Evolutionary conservation across 371 early-diverging fungal genomes (phyloP).

Genomic region (Funneliformis caledonium): DNA sequence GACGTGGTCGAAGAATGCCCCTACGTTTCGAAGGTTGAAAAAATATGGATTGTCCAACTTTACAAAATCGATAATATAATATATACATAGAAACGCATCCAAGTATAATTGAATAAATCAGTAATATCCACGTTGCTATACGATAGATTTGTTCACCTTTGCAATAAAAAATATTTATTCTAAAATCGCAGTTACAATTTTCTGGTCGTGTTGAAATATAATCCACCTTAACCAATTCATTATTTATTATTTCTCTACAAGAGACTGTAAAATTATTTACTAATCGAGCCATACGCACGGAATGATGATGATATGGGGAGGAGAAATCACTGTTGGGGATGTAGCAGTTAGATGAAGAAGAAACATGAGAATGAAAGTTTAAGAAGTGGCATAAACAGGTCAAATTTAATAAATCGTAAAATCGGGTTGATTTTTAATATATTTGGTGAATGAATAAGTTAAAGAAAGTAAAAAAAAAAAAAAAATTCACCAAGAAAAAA

Average conservation of each 20-base stretch:
- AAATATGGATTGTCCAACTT: conserved; percentile 19
- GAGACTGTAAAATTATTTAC: not conserved
- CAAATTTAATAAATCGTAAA: too few relatives aligned
- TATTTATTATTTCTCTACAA: not conserved
- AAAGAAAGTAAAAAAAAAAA: too few relatives aligned
- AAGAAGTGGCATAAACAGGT: too few relatives aligned
- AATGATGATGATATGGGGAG: not conserved
- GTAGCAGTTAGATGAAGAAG: too few relatives aligned
- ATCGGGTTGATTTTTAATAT: too few relatives aligned
- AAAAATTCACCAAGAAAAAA: too few relatives aligned
- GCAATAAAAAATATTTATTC: conserved; percentile 26
- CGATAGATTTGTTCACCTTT: conserved; percentile 1
- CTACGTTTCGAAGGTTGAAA: conserved; percentile 23
- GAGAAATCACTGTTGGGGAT: not conserved
- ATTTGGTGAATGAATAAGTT: too few relatives aligned
- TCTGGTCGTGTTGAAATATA: not conserved
- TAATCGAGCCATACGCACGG: not conserved
- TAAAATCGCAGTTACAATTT: conserved; percentile 31
- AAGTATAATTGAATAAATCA: not conserved
- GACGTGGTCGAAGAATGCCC: conserved; percentile 22
- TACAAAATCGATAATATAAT: conserved; percentile 3
- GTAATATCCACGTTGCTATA: not conserved
- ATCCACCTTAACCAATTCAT: not conserved
- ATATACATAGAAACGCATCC: not conserved
- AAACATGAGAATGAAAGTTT: too few relatives aligned